Evolutionary conservation across 495 filamentous ascomycete species (phyloP).

Genomic region (Chaetomium cochliodes): DNA sequence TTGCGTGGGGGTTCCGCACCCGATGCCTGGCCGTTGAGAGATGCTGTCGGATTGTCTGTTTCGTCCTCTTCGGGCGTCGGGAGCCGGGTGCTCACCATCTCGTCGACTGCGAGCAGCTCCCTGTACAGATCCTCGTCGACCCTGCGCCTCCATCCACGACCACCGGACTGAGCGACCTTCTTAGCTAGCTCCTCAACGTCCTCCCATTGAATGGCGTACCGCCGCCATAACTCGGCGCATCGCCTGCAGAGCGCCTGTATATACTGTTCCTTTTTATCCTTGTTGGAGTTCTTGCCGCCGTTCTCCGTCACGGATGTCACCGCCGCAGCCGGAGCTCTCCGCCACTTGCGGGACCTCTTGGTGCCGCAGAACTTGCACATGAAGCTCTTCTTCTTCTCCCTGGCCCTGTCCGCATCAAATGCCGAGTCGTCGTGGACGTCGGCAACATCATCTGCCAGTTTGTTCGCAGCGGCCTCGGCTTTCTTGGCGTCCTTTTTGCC

Average conservation of each 20-base stretch:
- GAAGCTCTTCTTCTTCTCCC: slow-evolving; percentile 73
- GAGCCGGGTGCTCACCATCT: slow-evolving; percentile 49
- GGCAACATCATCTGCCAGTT: slow-evolving; percentile 86
- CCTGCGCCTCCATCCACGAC: slow-evolving; percentile 80
- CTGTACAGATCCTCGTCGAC: slow-evolving; percentile 89
- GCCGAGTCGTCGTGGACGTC: slow-evolving; percentile 94
- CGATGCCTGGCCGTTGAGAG: slow-evolving; percentile 20
- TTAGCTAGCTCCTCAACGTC: slow-evolving; percentile 91
- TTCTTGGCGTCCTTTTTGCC: slow-evolving; percentile 78
- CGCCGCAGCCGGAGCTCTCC: slow-evolving; percentile 80
- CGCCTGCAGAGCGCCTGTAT: slow-evolving; percentile 83
- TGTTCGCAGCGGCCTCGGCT: slow-evolving; percentile 62
- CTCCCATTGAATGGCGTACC: slow-evolving; percentile 94
- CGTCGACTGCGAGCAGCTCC: slow-evolving; percentile 61
- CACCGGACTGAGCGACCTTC: slow-evolving; percentile 78
- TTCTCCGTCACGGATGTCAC: slow-evolving; percentile 68
- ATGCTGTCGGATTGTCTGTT: slow-evolving; percentile 44
- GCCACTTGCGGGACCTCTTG: slow-evolving; percentile 81
- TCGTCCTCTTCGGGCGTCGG: slow-evolving; percentile 42
- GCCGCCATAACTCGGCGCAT: slow-evolving; percentile 88
- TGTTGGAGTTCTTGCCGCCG: slow-evolving; percentile 56
- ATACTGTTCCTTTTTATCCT: slow-evolving; percentile 73
- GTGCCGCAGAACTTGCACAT: slow-evolving; percentile 92
- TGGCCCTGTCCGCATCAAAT: slow-evolving; percentile 87
- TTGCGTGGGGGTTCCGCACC: slow-evolving; percentile 51